A percentile compares a stretch with the other conserved stretches of the same genome.
Evolutionary conservation across 352 stramenopile genomes (phyloP).

Genomic region (Nothophytophthora sp.): DNA sequence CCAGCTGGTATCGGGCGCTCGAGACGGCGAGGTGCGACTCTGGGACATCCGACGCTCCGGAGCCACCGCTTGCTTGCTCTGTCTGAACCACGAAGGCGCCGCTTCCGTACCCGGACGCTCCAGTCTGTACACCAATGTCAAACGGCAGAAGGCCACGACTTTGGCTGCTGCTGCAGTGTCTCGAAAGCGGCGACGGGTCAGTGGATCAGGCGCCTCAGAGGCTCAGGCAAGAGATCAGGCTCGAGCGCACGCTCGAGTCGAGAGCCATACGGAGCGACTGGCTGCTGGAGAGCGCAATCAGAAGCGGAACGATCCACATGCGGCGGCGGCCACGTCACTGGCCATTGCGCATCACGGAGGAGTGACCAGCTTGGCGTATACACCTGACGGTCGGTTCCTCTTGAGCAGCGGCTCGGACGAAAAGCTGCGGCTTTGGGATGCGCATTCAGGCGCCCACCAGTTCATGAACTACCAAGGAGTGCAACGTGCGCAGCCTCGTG

Average conservation of each 20-base stretch:
- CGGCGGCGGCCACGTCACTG: slow-evolving; percentile 46
- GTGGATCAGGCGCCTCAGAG: slow-evolving; percentile 14
- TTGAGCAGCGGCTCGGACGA: slow-evolving; percentile 63
- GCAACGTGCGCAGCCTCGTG: slow-evolving; percentile 24
- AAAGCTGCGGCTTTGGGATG: slow-evolving; percentile 69
- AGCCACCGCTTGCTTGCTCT: slow-evolving; percentile 79
- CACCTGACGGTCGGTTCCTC: slow-evolving; percentile 61
- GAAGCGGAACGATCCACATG: slow-evolving; percentile 56
- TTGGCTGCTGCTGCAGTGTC: slow-evolving; percentile 24
- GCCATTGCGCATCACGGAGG: slow-evolving; percentile 49
- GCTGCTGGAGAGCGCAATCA: slow-evolving; percentile 3
- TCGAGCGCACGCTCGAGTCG: slow-evolving; percentile 18
- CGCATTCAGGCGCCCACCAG: slow-evolving; percentile 51
- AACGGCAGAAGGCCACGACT: slow-evolving; percentile 32
- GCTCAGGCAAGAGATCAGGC: slow-evolving; percentile 23
- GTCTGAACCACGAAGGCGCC: slow-evolving; percentile 70
- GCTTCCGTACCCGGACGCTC: slow-evolving; percentile 50
- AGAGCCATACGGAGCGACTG: slow-evolving; percentile 11
- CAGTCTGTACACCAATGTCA: slow-evolving; percentile 54
- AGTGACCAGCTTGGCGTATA: slow-evolving; percentile 66
- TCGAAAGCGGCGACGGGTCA: slow-evolving; percentile 31
- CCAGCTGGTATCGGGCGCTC: slow-evolving; percentile 56
- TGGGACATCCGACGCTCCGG: slow-evolving; percentile 90
- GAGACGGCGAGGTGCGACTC: slow-evolving; percentile 70
- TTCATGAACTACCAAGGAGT: slow-evolving; percentile 73